These are phyloP conservation scores for Coemansia sp. DNA, from an alignment of 192 early-diverging fungal genomes.

Conservation along the genomic window DNA sequence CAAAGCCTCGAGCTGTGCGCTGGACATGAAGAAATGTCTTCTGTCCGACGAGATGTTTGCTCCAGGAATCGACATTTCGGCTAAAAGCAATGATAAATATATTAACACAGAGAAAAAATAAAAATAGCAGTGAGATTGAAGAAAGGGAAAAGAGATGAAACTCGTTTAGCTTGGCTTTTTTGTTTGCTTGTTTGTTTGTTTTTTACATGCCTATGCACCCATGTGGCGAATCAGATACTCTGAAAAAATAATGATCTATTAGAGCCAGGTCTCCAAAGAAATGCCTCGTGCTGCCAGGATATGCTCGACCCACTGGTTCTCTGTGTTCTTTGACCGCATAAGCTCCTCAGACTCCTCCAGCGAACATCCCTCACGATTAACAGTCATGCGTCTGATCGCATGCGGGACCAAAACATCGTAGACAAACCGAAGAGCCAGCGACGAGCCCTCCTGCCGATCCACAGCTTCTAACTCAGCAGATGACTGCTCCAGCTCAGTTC, in stretches of 20 bases:
- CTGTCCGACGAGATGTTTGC: constrained; percentile 45
- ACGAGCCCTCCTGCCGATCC: constrained; percentile 1
- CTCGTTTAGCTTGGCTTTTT: no score
- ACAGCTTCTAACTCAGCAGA: neutral
- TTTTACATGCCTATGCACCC: neutral
- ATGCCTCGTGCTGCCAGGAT: constrained; percentile 42
- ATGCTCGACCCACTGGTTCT: constrained; percentile 46
- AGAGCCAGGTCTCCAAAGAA: constrained; percentile 2
- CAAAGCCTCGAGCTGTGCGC: constrained; percentile 53
- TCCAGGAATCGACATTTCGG: constrained; percentile 26
- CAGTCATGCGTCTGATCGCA: constrained; percentile 40
- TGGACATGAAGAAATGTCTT: constrained; percentile 55
- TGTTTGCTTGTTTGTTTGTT: neutral
- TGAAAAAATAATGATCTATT: neutral
- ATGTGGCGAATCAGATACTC: neutral
- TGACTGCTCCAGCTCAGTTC: neutral
- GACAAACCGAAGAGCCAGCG: constrained; percentile 33
- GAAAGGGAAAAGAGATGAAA: neutral
- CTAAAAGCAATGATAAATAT: neutral
- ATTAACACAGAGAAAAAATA: neutral
- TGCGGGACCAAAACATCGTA: constrained; percentile 55
- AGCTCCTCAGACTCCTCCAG: constrained; percentile 37
- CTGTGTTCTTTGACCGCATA: constrained; percentile 29
- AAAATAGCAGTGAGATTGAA: neutral
- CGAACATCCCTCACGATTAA: constrained; percentile 32